Conservation (phyloP, 306 rosid genomes). For the Prunus persica region DNA sequence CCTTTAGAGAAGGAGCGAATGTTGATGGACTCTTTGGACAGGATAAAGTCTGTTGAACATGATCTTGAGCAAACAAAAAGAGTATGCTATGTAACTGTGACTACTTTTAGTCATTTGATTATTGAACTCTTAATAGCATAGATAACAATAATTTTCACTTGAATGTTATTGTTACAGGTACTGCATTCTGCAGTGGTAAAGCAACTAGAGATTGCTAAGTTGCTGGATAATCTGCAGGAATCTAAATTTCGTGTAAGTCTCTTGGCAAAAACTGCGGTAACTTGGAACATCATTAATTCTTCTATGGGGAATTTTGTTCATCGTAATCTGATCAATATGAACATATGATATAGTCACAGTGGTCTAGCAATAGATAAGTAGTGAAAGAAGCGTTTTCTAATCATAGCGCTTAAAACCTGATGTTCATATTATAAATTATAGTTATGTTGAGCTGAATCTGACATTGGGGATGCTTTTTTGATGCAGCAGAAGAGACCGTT, state of each 20-base stretch:
- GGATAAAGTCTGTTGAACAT: slow-evolving; percentile 84
- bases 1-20: slow-evolving; percentile 84
- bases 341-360: neutral
- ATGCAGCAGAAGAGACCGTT: slow-evolving; percentile 61
- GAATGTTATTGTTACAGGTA: slow-evolving; percentile 43
- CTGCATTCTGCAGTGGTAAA: slow-evolving; percentile 64
- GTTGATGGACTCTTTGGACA: slow-evolving; percentile 77
- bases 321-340: neutral
- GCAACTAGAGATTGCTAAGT: slow-evolving; percentile 75
- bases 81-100: slow-evolving; percentile 44
- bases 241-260: slow-evolving; percentile 64
- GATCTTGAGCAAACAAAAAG: slow-evolving; percentile 91
- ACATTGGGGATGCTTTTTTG: slow-evolving; percentile 16
- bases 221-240: slow-evolving; percentile 62
- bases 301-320: neutral
- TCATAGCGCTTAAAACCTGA: no score
- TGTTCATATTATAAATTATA: neutral
- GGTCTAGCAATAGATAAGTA: neutral
- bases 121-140: slow-evolving; percentile 4
- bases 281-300: neutral
- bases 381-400: neutral
- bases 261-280: neutral
- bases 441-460: slow-evolving; percentile 11
- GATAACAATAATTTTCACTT: slow-evolving; percentile 7
- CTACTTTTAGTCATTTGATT: slow-evolving; percentile 6